phyloP scores from a whole-genome alignment of 2,329 filamentous ascomycete genomes.

The Colletotrichum australisinense region DNA sequence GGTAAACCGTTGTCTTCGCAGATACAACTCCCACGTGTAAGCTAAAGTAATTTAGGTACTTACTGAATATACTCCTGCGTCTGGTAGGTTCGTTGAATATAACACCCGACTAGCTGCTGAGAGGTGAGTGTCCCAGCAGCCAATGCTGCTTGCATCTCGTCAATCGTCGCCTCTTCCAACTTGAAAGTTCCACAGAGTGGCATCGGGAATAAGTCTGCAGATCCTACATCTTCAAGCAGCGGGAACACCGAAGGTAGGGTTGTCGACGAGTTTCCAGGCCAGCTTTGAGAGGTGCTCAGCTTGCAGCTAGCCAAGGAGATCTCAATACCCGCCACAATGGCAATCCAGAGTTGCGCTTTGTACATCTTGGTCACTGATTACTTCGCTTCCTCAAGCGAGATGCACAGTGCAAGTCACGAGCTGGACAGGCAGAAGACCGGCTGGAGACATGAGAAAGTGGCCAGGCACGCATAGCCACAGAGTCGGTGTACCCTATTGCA shows the following conservation, averaged over 20 bases:
- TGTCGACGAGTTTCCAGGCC: background rate
- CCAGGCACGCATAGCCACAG: background rate
- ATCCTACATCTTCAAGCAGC: slow-evolving; percentile 48
- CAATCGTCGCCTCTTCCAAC: slow-evolving; percentile 77
- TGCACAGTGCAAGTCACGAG: background rate
- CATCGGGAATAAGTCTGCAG: slow-evolving; percentile 68
- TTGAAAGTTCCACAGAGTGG: slow-evolving; percentile 67
- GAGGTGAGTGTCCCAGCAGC: slow-evolving; percentile 64
- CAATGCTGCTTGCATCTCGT: slow-evolving; percentile 72
- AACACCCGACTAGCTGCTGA: slow-evolving; percentile 70
- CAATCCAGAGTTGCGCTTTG: background rate
- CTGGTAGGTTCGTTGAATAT: slow-evolving; percentile 70
- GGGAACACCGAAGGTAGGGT: slow-evolving; percentile 46
- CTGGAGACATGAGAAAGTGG: background rate
- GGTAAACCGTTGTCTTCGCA: background rate
- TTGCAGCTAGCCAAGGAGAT: background rate
- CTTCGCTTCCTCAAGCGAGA: no score
- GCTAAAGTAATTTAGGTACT: slow-evolving; percentile 35
- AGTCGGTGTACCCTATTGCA: background rate
- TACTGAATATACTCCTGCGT: slow-evolving; percentile 74
- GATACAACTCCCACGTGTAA: background rate
- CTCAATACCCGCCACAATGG: background rate
- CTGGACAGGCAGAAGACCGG: background rate
- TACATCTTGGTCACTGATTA: background rate
- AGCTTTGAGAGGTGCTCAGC: background rate